Percentiles rank a stretch among this genome's conserved stretches.
These are phyloP conservation scores for Fusarium nelsonii DNA, from an alignment of 2,329 filamentous ascomycete species.

Conservation along the genomic window DNA sequence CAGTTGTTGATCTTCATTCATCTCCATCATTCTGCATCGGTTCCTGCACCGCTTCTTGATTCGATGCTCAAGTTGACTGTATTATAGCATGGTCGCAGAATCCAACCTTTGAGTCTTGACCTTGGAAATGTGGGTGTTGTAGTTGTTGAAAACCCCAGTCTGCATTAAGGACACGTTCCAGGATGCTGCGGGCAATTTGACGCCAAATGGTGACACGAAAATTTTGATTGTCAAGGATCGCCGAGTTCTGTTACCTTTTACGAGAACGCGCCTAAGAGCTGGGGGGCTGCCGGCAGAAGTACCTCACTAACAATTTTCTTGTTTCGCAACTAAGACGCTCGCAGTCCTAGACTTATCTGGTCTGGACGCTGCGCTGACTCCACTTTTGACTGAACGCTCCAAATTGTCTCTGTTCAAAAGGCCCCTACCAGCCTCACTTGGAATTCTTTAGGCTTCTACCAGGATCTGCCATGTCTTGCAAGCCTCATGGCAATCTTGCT, in stretches of 20 bases:
- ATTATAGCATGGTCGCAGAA: neutral
- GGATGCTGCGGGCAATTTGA: slow-evolving; percentile 32
- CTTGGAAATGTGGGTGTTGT: neutral
- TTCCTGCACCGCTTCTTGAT: neutral
- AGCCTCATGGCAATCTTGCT: slow-evolving; percentile 25
- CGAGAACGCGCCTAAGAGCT: slow-evolving; percentile 44
- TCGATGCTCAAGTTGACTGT: neutral
- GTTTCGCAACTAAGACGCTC: slow-evolving; percentile 13
- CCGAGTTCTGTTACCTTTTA: slow-evolving; percentile 48
- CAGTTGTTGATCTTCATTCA: slow-evolving; percentile 10
- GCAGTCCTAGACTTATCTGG: slow-evolving; percentile 6
- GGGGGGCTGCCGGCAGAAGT: slow-evolving; percentile 47
- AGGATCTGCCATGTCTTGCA: slow-evolving; percentile 33
- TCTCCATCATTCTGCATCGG: slow-evolving; percentile 5
- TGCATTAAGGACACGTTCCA: slow-evolving; percentile 40
- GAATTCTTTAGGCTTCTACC: slow-evolving; percentile 37
- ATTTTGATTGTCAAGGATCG: slow-evolving; percentile 50
- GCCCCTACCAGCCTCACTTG: slow-evolving; percentile 38
- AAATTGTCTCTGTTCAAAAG: slow-evolving; percentile 22
- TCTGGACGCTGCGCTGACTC: slow-evolving; percentile 26
- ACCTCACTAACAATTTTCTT: slow-evolving; percentile 56
- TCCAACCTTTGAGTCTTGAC: neutral
- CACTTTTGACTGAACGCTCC: slow-evolving; percentile 17
- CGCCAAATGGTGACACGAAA: slow-evolving; percentile 49
- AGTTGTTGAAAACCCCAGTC: slow-evolving; percentile 10